phyloP scores from a whole-genome alignment of 83 land plant genomes.

The Isoetes engelmannii region DNA sequence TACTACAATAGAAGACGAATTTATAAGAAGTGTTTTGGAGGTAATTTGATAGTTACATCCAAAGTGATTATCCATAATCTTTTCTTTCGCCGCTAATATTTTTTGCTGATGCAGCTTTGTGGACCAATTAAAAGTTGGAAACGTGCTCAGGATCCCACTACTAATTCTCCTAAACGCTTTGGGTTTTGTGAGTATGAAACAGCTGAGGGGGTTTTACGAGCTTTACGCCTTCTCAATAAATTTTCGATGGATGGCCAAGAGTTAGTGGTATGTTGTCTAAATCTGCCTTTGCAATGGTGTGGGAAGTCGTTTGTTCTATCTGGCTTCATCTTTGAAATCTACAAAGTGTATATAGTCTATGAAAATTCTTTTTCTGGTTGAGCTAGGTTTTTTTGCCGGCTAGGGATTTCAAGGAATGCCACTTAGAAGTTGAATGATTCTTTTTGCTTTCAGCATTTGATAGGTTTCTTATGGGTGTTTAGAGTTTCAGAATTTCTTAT shows the following conservation, averaged over 20 bases:
- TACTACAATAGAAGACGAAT: conserved; percentile 79
- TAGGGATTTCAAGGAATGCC: no score
- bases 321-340: no score
- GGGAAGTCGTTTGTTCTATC: no score
- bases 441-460: no score
- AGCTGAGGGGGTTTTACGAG: conserved; percentile 95
- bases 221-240: conserved; percentile 74
- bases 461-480: no score
- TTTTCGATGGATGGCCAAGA: conserved; percentile 87
- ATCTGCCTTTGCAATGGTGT: no score
- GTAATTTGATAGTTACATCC: conserved; percentile 32
- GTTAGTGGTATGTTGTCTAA: conserved; percentile 57
- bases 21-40: conserved; percentile 66
- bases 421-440: no score
- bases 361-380: no score
- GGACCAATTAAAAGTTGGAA: conserved; percentile 99
- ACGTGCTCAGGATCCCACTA: conserved; percentile 81
- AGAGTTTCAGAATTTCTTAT: no score
- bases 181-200: conserved; percentile 98
- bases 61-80: conserved; percentile 6
- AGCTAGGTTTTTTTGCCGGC: no score
- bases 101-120: conserved; percentile 50
- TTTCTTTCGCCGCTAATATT: background rate
- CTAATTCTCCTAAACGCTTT: conserved; percentile 79
- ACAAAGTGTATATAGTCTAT: no score